A percentile compares a stretch with the other conserved stretches of the same genome.
Conservation (phyloP, 305 asterid species). For the Solanum hybrid region DNA sequence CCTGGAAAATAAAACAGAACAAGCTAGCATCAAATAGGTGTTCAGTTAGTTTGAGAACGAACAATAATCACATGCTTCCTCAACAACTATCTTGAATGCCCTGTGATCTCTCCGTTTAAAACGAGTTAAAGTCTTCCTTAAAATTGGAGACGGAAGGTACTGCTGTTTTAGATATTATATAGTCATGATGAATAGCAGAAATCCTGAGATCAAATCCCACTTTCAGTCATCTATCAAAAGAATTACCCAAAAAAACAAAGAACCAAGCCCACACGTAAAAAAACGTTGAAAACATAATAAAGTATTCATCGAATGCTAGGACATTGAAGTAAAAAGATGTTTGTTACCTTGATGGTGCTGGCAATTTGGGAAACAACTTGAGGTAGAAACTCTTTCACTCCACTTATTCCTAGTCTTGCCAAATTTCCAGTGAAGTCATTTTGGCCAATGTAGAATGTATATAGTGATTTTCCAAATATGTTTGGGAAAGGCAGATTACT, state of each 20-base stretch:
- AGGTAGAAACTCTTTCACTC: slow-evolving; percentile 52
- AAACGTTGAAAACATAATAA: background rate
- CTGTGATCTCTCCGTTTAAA: background rate
- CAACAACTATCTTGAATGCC: background rate
- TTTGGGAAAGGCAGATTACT: slow-evolving; percentile 38
- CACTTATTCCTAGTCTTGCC: slow-evolving; percentile 35
- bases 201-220: too few relatives aligned
- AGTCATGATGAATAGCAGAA: too few relatives aligned
- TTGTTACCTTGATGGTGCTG: slow-evolving; percentile 52
- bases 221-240: too few relatives aligned
- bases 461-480: slow-evolving; percentile 57
- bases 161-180: too few relatives aligned
- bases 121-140: too few relatives aligned
- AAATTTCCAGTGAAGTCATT: slow-evolving; percentile 70
- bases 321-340: background rate
- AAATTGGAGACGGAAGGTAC: too few relatives aligned
- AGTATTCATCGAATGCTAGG: background rate
- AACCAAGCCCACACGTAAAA: too few relatives aligned
- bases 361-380: slow-evolving; percentile 58
- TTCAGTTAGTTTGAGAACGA: background rate
- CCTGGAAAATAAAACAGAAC: slow-evolving; percentile 25
- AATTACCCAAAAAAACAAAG: background rate
- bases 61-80: background rate
- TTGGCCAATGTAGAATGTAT: slow-evolving; percentile 84
- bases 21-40: background rate